Conservation (phyloP, 495 filamentous ascomycete species). For the Choiromyces venosus region DNA sequence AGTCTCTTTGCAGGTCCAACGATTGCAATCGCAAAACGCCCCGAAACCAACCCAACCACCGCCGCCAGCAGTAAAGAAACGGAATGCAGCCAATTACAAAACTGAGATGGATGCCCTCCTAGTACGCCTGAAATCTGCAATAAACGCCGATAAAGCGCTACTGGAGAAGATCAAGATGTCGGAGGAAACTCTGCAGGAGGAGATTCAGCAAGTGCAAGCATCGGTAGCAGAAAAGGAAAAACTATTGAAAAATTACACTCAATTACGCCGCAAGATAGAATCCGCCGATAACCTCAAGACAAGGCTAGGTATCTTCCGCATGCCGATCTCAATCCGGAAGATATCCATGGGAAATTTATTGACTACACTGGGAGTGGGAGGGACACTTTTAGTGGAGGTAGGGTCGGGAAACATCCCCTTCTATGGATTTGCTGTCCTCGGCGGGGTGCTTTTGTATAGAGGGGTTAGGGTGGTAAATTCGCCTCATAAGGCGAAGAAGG, state of each 20-base stretch:
- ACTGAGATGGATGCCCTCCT: neutral
- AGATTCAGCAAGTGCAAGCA: neutral
- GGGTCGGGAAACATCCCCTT: neutral
- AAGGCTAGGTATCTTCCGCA: neutral
- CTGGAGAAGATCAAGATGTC: neutral
- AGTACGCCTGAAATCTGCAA: neutral
- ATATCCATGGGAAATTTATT: neutral
- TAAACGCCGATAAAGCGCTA: neutral
- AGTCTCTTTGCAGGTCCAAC: neutral
- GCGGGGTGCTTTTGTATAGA: neutral
- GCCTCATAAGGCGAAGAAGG: neutral
- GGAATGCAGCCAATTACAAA: neutral
- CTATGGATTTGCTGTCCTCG: neutral
- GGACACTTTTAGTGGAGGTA: neutral
- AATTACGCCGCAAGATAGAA: neutral
- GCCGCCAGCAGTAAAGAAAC: neutral
- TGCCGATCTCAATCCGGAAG: neutral
- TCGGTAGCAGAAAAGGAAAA: neutral
- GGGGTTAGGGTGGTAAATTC: neutral
- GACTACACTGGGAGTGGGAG: neutral
- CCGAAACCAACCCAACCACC: neutral
- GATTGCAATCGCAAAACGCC: neutral
- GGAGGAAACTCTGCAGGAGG: neutral
- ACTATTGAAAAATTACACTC: neutral
- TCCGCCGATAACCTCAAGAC: neutral